A percentile compares a stretch with the other conserved stretches of the same genome.
Conservation (phyloP, 2,329 filamentous ascomycete genomes). For the Teratosphaeria viscida region DNA sequence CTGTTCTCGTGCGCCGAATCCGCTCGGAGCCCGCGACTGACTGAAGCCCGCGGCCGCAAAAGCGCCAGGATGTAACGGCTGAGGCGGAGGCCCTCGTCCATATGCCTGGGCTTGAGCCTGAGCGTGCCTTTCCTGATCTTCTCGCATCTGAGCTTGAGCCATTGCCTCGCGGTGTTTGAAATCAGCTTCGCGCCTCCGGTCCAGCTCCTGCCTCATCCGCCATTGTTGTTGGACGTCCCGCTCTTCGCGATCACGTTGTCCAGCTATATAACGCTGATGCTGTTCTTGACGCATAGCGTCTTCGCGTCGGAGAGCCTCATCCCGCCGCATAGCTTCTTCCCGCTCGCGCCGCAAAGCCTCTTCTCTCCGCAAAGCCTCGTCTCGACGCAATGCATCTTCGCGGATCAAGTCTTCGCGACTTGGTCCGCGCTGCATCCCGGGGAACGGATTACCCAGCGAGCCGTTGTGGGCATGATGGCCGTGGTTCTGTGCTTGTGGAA, state of each 20-base stretch:
- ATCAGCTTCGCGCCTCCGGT: not conserved
- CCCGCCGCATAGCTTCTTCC: not conserved
- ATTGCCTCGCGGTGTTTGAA: not conserved
- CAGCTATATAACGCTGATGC: not conserved
- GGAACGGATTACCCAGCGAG: conserved; percentile 15
- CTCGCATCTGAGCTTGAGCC: not conserved
- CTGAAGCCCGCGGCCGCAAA: conserved; percentile 1
- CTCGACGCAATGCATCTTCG: not conserved
- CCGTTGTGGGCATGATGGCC: conserved; percentile 22
- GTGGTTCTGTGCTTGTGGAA: conserved; percentile 16
- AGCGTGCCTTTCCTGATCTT: not conserved
- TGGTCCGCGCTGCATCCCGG: conserved; percentile 12
- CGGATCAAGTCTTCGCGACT: conserved; percentile 18
- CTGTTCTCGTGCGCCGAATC: conserved; percentile 13
- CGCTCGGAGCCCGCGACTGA: not conserved
- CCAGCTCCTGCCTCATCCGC: not conserved
- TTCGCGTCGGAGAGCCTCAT: not conserved
- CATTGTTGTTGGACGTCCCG: not conserved
- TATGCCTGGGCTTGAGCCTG: conserved; percentile 6
- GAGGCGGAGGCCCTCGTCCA: conserved; percentile 5
- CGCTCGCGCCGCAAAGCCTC: not conserved
- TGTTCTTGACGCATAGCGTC: not conserved
- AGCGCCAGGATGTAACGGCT: not conserved
- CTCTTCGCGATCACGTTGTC: not conserved
- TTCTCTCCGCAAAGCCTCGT: not conserved